Evolutionary conservation across 2,329 filamentous ascomycete species (phyloP), one percentile per base, ranked within the genome.

Genomic region (Clathrospora elynae): DNA sequence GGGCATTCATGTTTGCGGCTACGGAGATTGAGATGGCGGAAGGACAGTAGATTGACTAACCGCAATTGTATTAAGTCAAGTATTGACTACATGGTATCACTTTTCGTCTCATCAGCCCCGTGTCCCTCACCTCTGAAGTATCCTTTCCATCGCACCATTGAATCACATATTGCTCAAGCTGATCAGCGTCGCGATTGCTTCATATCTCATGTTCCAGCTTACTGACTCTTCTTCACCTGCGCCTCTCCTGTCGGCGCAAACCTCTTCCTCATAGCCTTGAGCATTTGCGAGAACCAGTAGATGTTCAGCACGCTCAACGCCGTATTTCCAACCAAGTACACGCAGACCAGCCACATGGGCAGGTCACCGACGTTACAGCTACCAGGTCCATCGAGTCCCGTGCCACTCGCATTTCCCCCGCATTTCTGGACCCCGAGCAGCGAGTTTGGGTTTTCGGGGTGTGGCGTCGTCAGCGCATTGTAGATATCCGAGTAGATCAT

Each of bases 221-320:
- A 63, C 32, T 58, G 50, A 2, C 23, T 42, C 45, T 64, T 64
- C 50, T 66, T 66, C 8, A 18, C 29, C 8, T 55, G 37, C 0
- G 23, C 25, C 23, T 35, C 40, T 5, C 49, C 47, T 2, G 41
- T 39, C 3, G 75, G 73, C 40, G 81, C 77, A 61, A 93, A 93
- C 13, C 88, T 78, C 75, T 88, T 90, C 49, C 82, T 77, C 5
- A 93, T 84, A n/a, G 88, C 87, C 43, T 82, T 78, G 46, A 93
- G 81, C 88, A 93, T 93, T 78, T 88, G 89, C 58, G 81, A 78
- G 67, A 92, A 92, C 88, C 88, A 93, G 71, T 85, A 88, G 51
- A 88, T 82, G 71, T 93, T 93, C 44, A 93, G 74, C 13, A 79
- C 74, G 62, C 89, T 91, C 30, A 93, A 76, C 0, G 81, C 80